A percentile compares a stretch with the other conserved stretches of the same genome.
These are phyloP conservation scores for Ulota crispa DNA, from an alignment of 225 moss, liverwort and hornwort species.

Conservation along the genomic window DNA sequence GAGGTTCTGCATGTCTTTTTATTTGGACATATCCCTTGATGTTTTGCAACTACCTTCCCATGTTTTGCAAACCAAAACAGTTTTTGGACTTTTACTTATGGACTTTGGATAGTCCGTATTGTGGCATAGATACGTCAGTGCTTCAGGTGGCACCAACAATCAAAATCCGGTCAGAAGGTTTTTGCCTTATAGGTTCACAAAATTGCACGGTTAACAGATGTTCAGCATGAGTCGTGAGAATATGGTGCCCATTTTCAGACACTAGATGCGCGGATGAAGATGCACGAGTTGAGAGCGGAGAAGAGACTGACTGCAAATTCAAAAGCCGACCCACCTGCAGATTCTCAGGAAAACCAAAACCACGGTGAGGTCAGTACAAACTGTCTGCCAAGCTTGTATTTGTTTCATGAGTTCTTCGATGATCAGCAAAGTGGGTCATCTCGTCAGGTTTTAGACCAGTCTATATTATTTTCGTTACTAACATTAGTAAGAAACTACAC, in stretches of 20 bases:
- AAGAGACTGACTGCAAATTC: slow-evolving; percentile 24
- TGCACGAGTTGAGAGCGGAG: slow-evolving; percentile 37
- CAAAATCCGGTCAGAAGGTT: background rate
- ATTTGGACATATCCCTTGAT: too few species aligned
- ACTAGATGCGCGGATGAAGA: slow-evolving; percentile 52
- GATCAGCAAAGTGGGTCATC: background rate
- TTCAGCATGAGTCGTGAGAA: background rate
- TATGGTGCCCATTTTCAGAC: slow-evolving; percentile 33
- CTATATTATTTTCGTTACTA: background rate
- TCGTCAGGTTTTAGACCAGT: background rate
- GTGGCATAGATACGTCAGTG: background rate
- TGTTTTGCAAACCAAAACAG: too few species aligned
- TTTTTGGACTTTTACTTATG: too few species aligned
- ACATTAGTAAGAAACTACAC: background rate
- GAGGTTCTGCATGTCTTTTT: too few species aligned
- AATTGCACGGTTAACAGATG: background rate
- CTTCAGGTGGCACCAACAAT: background rate
- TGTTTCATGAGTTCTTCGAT: background rate
- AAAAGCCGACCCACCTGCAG: slow-evolving; percentile 7
- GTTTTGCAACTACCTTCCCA: too few species aligned
- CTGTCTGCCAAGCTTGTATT: background rate
- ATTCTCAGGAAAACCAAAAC: slow-evolving; percentile 14
- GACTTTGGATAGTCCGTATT: too few species aligned
- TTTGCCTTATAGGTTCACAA: background rate
- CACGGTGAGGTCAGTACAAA: slow-evolving; percentile 33